These are phyloP conservation scores for Cyclotella baltica DNA, from an alignment of 108 stramenopile genomes.

Conservation along the genomic window DNA sequence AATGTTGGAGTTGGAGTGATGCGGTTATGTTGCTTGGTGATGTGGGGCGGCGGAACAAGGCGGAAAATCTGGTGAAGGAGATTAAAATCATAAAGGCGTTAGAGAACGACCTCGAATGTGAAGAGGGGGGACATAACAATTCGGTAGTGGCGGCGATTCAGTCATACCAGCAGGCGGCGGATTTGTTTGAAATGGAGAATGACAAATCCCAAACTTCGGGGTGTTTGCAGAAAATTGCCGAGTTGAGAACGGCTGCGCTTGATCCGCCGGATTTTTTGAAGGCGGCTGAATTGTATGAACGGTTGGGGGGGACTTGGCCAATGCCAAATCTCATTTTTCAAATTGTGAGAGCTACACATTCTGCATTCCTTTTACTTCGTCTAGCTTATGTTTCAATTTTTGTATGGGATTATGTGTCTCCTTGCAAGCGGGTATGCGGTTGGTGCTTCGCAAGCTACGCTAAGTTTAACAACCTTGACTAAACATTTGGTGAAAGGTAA, in stretches of 20 bases:
- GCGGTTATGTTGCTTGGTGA: slow-evolving; percentile 86
- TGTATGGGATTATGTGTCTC: slow-evolving; percentile 76
- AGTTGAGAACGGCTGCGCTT: slow-evolving; percentile 80
- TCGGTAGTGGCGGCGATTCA: slow-evolving; percentile 81
- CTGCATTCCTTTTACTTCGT: background rate
- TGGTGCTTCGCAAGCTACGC: slow-evolving; percentile 81
- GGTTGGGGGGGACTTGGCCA: slow-evolving; percentile 84
- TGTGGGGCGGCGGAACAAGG: slow-evolving; percentile 88
- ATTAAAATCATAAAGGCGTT: slow-evolving; percentile 94
- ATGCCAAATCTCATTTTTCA: slow-evolving; percentile 96
- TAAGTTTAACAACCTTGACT: slow-evolving; percentile 82
- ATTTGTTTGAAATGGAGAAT: slow-evolving; percentile 89
- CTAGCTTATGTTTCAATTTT: background rate
- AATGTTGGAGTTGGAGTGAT: slow-evolving; percentile 68
- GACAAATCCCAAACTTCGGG: slow-evolving; percentile 70
- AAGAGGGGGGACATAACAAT: slow-evolving; percentile 71
- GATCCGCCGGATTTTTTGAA: slow-evolving; percentile 87
- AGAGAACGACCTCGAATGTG: slow-evolving; percentile 68
- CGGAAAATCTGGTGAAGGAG: slow-evolving; percentile 92
- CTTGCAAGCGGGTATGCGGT: slow-evolving; percentile 91
- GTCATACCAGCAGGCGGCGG: slow-evolving; percentile 92
- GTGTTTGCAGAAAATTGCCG: slow-evolving; percentile 90
- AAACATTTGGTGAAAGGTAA: slow-evolving; percentile 92
- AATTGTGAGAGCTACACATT: slow-evolving; percentile 42
- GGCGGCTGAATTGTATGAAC: slow-evolving; percentile 92